Evolutionary conservation across 192 early-diverging fungal genomes (phyloP).

Genomic region (Backusella liffmaniae): DNA sequence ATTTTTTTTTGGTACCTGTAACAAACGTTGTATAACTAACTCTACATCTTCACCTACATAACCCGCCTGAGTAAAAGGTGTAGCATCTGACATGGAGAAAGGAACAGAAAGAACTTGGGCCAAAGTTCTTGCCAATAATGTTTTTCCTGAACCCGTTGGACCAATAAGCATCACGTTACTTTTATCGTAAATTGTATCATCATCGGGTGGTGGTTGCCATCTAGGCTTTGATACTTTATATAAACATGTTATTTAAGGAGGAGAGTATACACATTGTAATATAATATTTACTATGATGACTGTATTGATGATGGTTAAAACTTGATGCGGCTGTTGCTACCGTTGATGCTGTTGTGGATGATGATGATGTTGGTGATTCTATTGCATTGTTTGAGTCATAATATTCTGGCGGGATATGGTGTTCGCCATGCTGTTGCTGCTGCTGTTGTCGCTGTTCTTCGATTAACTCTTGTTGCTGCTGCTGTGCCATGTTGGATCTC

Average conservation of each 20-base stretch:
- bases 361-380: not conserved
- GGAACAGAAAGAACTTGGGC: constrained; percentile 85
- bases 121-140: constrained; percentile 75
- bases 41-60: constrained; percentile 94
- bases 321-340: not conserved
- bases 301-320: not conserved
- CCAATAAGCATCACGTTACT: constrained; percentile 88
- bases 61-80: constrained; percentile 85
- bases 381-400: constrained; percentile 19
- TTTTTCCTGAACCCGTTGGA: constrained; percentile 85
- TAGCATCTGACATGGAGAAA: constrained; percentile 87
- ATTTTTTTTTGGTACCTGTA: constrained; percentile 51
- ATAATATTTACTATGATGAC: not conserved
- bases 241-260: too few species aligned
- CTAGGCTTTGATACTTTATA: not conserved
- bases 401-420: constrained; percentile 13
- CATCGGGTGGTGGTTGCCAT: not conserved
- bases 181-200: constrained; percentile 71
- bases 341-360: not conserved
- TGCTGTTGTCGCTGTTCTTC: constrained; percentile 34
- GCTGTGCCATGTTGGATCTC: constrained; percentile 58
- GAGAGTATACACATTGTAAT: not conserved
- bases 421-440: not conserved
- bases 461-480: constrained; percentile 34
- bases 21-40: constrained; percentile 74